Conservation (phyloP, 2,329 filamentous ascomycete genomes). For the Xylariaceae sp. region DNA sequence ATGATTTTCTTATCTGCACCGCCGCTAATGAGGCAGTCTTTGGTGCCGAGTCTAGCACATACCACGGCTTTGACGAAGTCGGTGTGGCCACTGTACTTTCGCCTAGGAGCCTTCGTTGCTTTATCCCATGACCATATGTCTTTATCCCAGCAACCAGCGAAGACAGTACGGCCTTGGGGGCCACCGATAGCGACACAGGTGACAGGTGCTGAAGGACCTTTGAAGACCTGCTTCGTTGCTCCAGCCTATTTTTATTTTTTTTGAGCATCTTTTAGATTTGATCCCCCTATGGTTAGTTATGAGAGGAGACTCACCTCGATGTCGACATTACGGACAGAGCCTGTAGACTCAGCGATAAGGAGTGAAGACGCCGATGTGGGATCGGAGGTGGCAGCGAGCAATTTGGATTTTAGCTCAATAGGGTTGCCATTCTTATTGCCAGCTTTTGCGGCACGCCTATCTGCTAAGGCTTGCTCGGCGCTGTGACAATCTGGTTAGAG, state of each 20-base stretch:
- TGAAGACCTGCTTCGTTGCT: slow-evolving; percentile 51
- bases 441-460: slow-evolving; percentile 65
- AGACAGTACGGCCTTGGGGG: slow-evolving; percentile 56
- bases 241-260: slow-evolving; percentile 32
- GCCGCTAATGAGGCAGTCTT: slow-evolving; percentile 66
- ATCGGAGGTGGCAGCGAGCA: slow-evolving; percentile 70
- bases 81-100: slow-evolving; percentile 68
- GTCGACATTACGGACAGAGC: slow-evolving; percentile 68
- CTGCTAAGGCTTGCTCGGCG: slow-evolving; percentile 44
- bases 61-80: slow-evolving; percentile 89
- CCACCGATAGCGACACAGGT: slow-evolving; percentile 70
- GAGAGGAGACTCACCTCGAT: slow-evolving; percentile 57
- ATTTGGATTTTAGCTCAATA: slow-evolving; percentile 77
- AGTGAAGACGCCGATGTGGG: slow-evolving; percentile 58
- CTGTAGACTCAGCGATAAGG: slow-evolving; percentile 84
- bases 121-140: slow-evolving; percentile 81
- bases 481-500: slow-evolving; percentile 43
- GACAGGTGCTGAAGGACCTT: slow-evolving; percentile 74
- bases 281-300: background rate
- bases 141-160: slow-evolving; percentile 94
- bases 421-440: slow-evolving; percentile 79
- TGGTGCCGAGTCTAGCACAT: slow-evolving; percentile 56
- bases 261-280: background rate
- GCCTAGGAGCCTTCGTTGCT: slow-evolving; percentile 48
- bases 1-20: slow-evolving; percentile 68